phyloP scores from a whole-genome alignment of 257 asterid species.

The Vinca minor region DNA sequence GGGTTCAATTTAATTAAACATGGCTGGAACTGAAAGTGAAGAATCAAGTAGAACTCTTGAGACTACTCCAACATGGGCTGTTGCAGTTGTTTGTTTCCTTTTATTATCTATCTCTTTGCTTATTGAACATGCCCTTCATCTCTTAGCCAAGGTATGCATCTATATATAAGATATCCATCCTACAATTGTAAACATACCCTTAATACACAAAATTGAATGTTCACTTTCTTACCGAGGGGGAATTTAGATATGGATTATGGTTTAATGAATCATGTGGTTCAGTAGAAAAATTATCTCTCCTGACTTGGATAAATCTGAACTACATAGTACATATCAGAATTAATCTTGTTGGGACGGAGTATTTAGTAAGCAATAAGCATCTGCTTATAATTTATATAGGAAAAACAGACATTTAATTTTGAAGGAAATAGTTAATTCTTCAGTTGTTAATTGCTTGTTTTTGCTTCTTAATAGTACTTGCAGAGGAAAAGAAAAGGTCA shows the following conservation, averaged over 20 bases:
- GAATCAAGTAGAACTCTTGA: slow-evolving; percentile 27
- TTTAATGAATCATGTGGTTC: too few relatives aligned
- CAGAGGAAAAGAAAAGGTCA: slow-evolving; percentile 41
- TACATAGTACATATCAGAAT: too few relatives aligned
- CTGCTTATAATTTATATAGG: too few relatives aligned
- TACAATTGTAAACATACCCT: not conserved
- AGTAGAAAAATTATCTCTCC: too few relatives aligned
- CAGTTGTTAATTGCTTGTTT: not conserved
- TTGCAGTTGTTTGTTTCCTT: slow-evolving; percentile 53
- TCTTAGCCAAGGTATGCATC: slow-evolving; percentile 46
- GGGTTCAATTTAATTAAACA: not conserved
- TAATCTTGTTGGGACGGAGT: too few relatives aligned
- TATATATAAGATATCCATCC: not conserved
- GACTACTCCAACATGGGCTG: slow-evolving; percentile 66
- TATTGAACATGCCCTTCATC: slow-evolving; percentile 59
- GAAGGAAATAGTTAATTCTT: not conserved
- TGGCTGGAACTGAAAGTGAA: slow-evolving; percentile 19
- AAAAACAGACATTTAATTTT: too few relatives aligned
- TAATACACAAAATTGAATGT: too few relatives aligned
- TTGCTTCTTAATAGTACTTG: slow-evolving; percentile 36
- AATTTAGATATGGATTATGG: too few relatives aligned
- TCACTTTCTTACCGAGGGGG: too few relatives aligned
- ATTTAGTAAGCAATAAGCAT: too few relatives aligned
- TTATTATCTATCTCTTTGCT: slow-evolving; percentile 44
- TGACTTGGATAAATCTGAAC: too few relatives aligned